Base-by-base conservation (phyloP, 352 stramenopile genomes). In the Pythium scleroteichum region DNA sequence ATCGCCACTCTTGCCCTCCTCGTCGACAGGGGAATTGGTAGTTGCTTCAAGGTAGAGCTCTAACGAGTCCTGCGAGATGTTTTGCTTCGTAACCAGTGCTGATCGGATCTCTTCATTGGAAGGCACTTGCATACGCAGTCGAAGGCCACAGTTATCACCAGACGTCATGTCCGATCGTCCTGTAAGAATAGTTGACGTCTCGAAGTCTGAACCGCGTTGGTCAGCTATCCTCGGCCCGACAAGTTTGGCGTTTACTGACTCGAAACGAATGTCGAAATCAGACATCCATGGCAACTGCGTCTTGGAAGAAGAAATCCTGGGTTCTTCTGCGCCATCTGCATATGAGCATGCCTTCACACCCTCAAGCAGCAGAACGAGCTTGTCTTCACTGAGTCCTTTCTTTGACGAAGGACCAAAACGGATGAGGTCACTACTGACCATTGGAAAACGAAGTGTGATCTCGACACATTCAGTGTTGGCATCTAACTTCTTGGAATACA, bases 381-480 rank as follows among this genome's bases (percentile, higher is more conserved):
- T 81, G 62, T 96, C 87, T 81, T 96, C 87, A 53, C 82, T 92
- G 27, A 94, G 59, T 13, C 87, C 87, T 27, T 84, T 80, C 57
- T 79, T 92, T 5, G 83, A 91, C 6, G 84, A 94, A 19, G 64
- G 54, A 7, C 87, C 87, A 62, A 93, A 94, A 8, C 84, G 83
- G 69, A 94, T 88, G 4, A 89, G 53, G 59, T 96, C 87, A 55
- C 83, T 94, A 27, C 71, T 83, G 8, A 96, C 79, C 79, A 94
- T 90, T 7, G 87, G 87, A 56, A 96, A 96, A 10, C 87, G 73
- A 35, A 96, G 58, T 8, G 75, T 85, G 27, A 93, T 58, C 39
- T 90, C 75, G 13, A 93, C 59, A 20, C 78, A 89, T 39, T 94
- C 85, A 7, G 83, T 88, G 26, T 74, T 83, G 23, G 92, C 53